Evolutionary conservation across 805 yeast genomes (phyloP).

Genomic region (Myxozyma melibiosi): DNA sequence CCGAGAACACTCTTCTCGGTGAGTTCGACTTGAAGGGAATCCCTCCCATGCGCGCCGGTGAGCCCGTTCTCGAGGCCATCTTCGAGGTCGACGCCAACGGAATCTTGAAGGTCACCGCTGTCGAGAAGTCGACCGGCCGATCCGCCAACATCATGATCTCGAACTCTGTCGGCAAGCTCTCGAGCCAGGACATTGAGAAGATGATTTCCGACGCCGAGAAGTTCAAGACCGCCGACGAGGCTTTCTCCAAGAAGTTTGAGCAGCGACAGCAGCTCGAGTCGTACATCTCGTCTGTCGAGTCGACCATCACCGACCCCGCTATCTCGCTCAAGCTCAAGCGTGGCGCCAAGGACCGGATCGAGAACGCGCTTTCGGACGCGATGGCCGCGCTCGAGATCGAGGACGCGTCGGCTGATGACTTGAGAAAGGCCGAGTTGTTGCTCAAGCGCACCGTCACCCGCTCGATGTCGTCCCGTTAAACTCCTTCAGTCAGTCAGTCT

Average conservation of each 20-base stretch:
- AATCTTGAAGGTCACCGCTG: constrained; percentile 98
- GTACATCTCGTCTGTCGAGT: constrained; percentile 93
- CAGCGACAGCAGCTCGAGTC: constrained; percentile 99
- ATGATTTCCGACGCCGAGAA: constrained; percentile 98
- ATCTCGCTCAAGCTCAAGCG: constrained; percentile 96
- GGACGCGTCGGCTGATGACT: constrained; percentile 95
- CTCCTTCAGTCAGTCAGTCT: no score
- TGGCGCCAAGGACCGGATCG: constrained; percentile 95
- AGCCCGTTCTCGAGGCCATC: constrained; percentile 98
- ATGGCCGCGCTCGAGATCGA: constrained; percentile 96
- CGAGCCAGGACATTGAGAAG: constrained; percentile 95
- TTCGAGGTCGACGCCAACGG: constrained; percentile 99
- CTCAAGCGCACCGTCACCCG: constrained; percentile 89
- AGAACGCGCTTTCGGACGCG: constrained; percentile 97
- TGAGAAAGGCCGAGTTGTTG: constrained; percentile 98
- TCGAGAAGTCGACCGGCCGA: constrained; percentile 98
- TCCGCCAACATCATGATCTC: constrained; percentile 98
- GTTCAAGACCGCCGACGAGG: constrained; percentile 98
- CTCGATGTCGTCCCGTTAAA: constrained; percentile 32
- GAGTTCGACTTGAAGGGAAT: constrained; percentile 97
- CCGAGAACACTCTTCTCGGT: constrained; percentile 96
- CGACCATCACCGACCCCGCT: constrained; percentile 97
- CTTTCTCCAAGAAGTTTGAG: constrained; percentile 99
- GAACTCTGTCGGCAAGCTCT: constrained; percentile 98
- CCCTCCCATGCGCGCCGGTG: constrained; percentile 99